A percentile compares a stretch with the other conserved stretches of the same genome.
phyloP scores from a whole-genome alignment of 768 basidiomycete species.

The Rhodotorula graminis region DNA sequence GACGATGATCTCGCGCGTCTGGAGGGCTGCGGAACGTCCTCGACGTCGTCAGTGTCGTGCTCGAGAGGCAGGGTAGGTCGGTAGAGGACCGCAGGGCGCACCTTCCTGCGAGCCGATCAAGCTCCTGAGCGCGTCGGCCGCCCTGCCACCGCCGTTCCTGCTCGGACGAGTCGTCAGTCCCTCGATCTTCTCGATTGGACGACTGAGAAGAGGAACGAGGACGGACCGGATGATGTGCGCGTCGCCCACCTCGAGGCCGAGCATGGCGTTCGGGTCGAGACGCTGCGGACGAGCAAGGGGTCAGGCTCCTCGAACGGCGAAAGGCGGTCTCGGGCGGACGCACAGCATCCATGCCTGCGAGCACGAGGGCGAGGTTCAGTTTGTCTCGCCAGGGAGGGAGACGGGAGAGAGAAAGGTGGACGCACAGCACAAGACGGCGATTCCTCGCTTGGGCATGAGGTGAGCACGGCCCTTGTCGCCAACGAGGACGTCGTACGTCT shows the following conservation, averaged over 20 bases:
- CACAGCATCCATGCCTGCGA: conserved; percentile 1
- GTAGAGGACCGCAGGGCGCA: not conserved
- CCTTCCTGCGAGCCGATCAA: conserved; percentile 8
- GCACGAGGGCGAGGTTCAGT: not conserved
- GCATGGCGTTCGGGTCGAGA: conserved; percentile 17
- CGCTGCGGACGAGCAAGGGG: not conserved
- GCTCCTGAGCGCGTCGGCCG: conserved; percentile 12
- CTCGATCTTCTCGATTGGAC: too few species aligned
- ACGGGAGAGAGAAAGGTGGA: not conserved
- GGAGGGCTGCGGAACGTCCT: not conserved
- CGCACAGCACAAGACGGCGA: conserved; percentile 18
- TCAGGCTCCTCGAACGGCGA: not conserved
- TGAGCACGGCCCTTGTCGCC: conserved; percentile 20
- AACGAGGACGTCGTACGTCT: conserved; percentile 15
- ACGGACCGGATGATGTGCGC: conserved; percentile 22
- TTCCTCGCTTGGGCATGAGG: conserved; percentile 19
- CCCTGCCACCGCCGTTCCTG: conserved; percentile 16
- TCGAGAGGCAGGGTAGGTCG: too few species aligned
- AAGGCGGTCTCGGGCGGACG: not conserved
- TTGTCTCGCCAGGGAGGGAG: not conserved
- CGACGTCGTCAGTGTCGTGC: not conserved
- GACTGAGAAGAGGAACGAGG: too few species aligned
- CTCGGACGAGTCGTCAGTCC: not conserved
- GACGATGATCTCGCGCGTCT: conserved; percentile 12
- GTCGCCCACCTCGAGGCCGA: conserved; percentile 18